A percentile compares a stretch with the other conserved stretches of the same genome.
Conservation (phyloP, 2,329 filamentous ascomycete genomes). For the Penicillium sp. region DNA sequence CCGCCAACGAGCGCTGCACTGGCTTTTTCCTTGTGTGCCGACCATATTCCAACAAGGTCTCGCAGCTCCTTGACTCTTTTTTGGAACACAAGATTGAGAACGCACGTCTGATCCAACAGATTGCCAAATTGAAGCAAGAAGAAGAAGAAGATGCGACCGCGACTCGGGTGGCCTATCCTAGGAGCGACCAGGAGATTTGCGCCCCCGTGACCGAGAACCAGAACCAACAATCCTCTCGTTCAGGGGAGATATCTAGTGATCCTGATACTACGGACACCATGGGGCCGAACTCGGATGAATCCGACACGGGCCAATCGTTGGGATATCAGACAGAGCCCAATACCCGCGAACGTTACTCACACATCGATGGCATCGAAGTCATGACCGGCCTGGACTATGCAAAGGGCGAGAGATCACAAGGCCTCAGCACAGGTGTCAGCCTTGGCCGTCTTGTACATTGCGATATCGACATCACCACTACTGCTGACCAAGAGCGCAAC, state of each 20-base stretch:
- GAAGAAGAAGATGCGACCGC: conserved; percentile 79
- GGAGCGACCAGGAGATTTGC: conserved; percentile 1
- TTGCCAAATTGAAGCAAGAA: conserved; percentile 79
- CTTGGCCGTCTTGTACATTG: conserved; percentile 80
- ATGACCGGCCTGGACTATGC: conserved; percentile 84
- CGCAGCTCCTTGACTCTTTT: conserved; percentile 82
- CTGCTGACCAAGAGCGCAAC: conserved; percentile 63
- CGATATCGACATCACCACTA: conserved; percentile 79
- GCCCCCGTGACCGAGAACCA: not conserved
- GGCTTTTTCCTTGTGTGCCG: conserved; percentile 93
- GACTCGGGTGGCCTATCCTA: conserved; percentile 57
- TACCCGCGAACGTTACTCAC: conserved; percentile 73
- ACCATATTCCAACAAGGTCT: conserved; percentile 85
- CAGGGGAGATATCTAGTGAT: conserved; percentile 14
- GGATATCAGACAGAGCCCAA: conserved; percentile 85
- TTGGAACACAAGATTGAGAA: conserved; percentile 97
- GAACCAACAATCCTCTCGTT: not conserved
- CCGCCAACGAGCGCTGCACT: conserved; percentile 69
- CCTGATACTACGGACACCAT: conserved; percentile 29
- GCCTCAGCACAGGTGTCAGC: conserved; percentile 81
- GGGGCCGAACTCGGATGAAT: conserved; percentile 34
- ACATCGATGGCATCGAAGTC: conserved; percentile 88
- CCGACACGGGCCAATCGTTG: conserved; percentile 54
- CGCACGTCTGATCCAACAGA: conserved; percentile 78
- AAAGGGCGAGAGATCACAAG: conserved; percentile 83